Conservation (phyloP, 2,329 filamentous ascomycete genomes). For the Fusarium graminum region DNA sequence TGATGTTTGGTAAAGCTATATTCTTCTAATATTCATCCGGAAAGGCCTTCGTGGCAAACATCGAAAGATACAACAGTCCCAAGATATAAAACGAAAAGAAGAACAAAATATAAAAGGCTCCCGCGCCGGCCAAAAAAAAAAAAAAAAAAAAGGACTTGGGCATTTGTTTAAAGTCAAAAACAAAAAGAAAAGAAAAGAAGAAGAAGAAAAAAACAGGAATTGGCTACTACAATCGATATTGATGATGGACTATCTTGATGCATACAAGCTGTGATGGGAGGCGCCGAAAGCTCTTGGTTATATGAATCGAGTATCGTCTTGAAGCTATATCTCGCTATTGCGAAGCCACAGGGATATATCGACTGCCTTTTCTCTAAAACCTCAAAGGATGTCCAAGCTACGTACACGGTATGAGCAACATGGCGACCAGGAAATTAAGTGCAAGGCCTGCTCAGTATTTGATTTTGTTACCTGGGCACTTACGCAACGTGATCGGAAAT, state of each 20-base stretch:
- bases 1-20: not conserved
- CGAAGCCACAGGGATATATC: not conserved
- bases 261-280: not conserved
- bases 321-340: not conserved
- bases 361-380: not conserved
- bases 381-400: not conserved
- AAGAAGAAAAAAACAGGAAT: too few species aligned
- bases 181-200: too few species aligned
- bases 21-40: not conserved
- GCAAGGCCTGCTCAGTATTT: not conserved
- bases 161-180: too few species aligned
- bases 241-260: not conserved
- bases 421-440: not conserved
- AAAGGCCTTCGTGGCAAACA: not conserved
- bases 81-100: not conserved
- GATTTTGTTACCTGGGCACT: too few species aligned
- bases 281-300: not conserved
- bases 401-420: not conserved
- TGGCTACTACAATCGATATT: too few species aligned
- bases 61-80: not conserved
- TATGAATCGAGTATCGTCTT: not conserved
- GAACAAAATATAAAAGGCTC: too few species aligned
- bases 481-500: not conserved
- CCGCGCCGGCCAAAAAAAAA: too few species aligned
- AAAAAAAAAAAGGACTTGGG: too few species aligned